Evolutionary conservation across 2,329 filamentous ascomycete species (phyloP).

Genomic region (Phoma herbarum): DNA sequence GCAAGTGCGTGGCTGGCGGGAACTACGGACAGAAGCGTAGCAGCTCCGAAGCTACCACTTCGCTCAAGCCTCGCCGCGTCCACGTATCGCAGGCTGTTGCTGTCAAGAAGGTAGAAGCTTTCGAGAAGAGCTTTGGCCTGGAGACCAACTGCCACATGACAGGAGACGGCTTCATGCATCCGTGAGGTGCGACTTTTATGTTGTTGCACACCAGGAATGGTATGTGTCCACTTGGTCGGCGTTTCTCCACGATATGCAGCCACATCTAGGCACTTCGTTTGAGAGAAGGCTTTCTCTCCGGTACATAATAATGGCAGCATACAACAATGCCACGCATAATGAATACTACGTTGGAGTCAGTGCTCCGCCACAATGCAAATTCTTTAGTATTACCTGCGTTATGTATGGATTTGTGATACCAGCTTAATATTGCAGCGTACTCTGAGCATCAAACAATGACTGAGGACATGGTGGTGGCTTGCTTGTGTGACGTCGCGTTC

Average conservation of each 20-base stretch:
- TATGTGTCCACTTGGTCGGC: constrained; percentile 10
- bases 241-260: constrained; percentile 15
- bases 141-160: constrained; percentile 41
- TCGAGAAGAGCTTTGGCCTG: constrained; percentile 40
- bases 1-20: constrained; percentile 43
- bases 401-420: constrained; percentile 1
- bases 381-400: constrained; percentile 1
- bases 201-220: constrained; percentile 6
- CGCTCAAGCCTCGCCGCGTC: constrained; percentile 33
- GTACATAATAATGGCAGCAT: constrained; percentile 13
- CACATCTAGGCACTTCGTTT: constrained; percentile 9
- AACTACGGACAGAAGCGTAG: constrained; percentile 35
- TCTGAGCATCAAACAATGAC: not conserved
- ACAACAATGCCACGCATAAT: constrained; percentile 12
- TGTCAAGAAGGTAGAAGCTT: constrained; percentile 33
- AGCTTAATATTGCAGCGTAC: not conserved
- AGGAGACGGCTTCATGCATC: constrained; percentile 49
- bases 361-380: not conserved
- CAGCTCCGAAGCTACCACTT: constrained; percentile 33
- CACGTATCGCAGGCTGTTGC: constrained; percentile 28
- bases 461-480: constrained; percentile 4
- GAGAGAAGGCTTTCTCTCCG: constrained; percentile 8
- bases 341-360: constrained; percentile 11
- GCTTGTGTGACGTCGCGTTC: constrained; percentile 7
- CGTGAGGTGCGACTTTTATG: constrained; percentile 27